Evolutionary conservation across 2,329 filamentous ascomycete genomes (phyloP), one percentile per base, ranked within the genome.

Genomic region (Nothopassalora personata): DNA sequence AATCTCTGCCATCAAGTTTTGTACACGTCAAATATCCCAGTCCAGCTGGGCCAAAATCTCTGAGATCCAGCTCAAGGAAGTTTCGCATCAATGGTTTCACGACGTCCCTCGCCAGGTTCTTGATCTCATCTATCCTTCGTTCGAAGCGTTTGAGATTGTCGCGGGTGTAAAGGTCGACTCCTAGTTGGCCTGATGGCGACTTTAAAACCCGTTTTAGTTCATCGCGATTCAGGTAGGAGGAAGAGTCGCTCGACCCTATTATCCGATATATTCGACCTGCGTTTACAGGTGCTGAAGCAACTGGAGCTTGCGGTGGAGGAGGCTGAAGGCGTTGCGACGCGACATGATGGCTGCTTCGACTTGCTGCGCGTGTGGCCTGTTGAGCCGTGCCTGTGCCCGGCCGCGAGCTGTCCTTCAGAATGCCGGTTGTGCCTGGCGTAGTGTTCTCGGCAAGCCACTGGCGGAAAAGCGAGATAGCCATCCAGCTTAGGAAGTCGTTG

Each of bases 381-480:
- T 58, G 60, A 45, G 58, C 54, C 47, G 53, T 46, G 27, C 54
- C 59, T 19, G 39, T 31, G 13, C 57, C 56, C 4, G 62, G 56
- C 31, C 62, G 53, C 5, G 59, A 52, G 34, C 54, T 54, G 52
- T 75, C 71, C 62, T 80, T 80, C 34, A 79, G 69, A 8, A 79
- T 80, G 0, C 82, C 79, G 0, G 80, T 74, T 0, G 85, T 84
- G 3, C 87, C 82, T 0, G 90, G 88, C 1, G 89, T 88, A 4
- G 90, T 96, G 73, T 91, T 93, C 68, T 97, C 92, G 4, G 91
- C 90, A 6, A 97, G 80, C 91, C 92, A 97, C 74, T 96, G 91
- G 3, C 93, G 84, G 76, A 97, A 97, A 11, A 96, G 79, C 46
- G 85, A 90, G 52, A 96, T 85, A 18, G 86, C 91, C 6, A 96